These are phyloP conservation scores for Wickerhamiella bombiphila DNA, from an alignment of 805 yeast genomes.

Conservation along the genomic window DNA sequence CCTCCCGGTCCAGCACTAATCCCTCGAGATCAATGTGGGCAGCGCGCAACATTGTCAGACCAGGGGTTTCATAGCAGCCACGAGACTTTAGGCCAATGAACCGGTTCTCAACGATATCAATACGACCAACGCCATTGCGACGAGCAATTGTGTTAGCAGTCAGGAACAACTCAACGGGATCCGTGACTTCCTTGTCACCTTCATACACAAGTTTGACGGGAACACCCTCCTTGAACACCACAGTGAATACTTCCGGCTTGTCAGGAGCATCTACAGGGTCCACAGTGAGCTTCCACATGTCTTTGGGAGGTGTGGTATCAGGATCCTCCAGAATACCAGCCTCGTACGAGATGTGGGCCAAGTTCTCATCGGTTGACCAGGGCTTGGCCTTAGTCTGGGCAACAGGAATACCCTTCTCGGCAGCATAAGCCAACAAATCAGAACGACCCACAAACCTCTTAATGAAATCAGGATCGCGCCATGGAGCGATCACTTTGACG, in stretches of 20 bases:
- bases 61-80: conserved; percentile 99
- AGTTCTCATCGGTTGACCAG: conserved; percentile 98
- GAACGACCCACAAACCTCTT: conserved; percentile 96
- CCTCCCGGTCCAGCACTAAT: conserved; percentile 92
- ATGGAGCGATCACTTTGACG: conserved; percentile 92
- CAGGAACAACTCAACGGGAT: conserved; percentile 81
- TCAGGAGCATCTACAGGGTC: conserved; percentile 95
- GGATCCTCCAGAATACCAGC: conserved; percentile 99
- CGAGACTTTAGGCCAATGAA: conserved; percentile 97
- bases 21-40: conserved; percentile 97
- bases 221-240: conserved; percentile 71
- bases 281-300: conserved; percentile 97
- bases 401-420: conserved; percentile 80
- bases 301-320: conserved; percentile 96
- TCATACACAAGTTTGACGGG: conserved; percentile 66
- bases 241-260: conserved; percentile 74
- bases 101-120: conserved; percentile 97
- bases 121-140: conserved; percentile 99
- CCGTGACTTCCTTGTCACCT: conserved; percentile 50
- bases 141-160: conserved; percentile 92
- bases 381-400: conserved; percentile 98
- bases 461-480: conserved; percentile 95
- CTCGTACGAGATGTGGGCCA: conserved; percentile 98
- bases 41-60: conserved; percentile 81
- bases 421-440: conserved; percentile 88